Conservation (phyloP, 1,139 yeast genomes). For the Scheffersomyces quercinus region DNA sequence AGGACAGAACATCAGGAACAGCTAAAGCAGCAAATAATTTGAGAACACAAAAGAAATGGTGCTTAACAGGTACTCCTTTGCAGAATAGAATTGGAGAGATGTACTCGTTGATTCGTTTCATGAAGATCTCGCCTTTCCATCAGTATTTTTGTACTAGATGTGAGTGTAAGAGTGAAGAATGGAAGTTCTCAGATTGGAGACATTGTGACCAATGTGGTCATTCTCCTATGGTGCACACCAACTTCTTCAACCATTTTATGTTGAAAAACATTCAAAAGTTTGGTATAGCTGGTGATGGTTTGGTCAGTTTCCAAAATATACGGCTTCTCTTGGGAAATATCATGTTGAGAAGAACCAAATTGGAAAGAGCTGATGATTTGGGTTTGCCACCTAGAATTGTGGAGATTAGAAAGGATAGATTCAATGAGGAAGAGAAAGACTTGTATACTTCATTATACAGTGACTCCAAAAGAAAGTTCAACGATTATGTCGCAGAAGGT, state of each 20-base stretch:
- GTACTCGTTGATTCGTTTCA: conserved; percentile 83
- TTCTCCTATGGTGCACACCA: conserved; percentile 91
- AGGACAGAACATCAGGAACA: conserved; percentile 90
- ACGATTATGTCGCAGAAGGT: conserved; percentile 89
- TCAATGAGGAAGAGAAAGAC: conserved; percentile 94
- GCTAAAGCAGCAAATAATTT: conserved; percentile 85
- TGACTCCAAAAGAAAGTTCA: conserved; percentile 82
- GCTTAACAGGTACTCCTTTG: conserved; percentile 92
- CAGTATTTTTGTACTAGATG: conserved; percentile 90
- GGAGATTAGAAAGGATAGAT: conserved; percentile 79
- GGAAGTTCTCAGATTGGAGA: conserved; percentile 82
- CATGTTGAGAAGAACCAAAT: conserved; percentile 91
- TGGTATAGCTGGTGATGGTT: conserved; percentile 81
- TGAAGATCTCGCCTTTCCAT: conserved; percentile 83
- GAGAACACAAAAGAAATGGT: conserved; percentile 75
- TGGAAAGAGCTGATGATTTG: conserved; percentile 94
- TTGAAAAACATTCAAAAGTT: conserved; percentile 83
- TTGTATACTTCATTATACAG: conserved; percentile 83
- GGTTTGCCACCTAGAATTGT: conserved; percentile 96
- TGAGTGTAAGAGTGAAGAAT: conserved; percentile 74
- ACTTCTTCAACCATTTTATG: conserved; percentile 93
- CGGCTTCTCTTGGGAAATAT: conserved; percentile 71
- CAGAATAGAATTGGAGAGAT: conserved; percentile 96
- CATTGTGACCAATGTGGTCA: conserved; percentile 88
- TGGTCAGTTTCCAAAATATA: conserved; percentile 72